phyloP scores from a whole-genome alignment of 345 rosid species.

The Euphorbia tirucalli region DNA sequence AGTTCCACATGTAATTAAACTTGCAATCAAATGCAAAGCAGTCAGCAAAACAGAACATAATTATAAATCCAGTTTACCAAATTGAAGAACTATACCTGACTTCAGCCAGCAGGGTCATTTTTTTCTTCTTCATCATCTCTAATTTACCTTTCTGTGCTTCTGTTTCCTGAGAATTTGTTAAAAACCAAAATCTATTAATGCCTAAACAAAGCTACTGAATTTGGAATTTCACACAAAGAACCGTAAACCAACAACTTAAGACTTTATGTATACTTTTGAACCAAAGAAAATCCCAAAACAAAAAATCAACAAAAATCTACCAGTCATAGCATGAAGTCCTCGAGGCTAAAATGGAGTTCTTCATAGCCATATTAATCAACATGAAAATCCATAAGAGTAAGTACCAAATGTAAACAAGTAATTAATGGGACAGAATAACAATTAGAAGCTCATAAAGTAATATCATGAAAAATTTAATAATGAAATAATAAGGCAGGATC shows the following conservation, averaged over 20 bases:
- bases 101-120: conserved; percentile 54
- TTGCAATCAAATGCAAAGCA: background rate
- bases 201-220: background rate
- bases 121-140: conserved; percentile 56
- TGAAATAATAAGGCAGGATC: background rate
- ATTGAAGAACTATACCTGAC: conserved; percentile 49
- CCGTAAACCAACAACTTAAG: background rate
- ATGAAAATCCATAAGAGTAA: background rate
- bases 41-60: conserved; percentile 8
- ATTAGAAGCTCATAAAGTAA: background rate
- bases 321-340: background rate
- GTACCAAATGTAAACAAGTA: background rate
- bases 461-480: background rate
- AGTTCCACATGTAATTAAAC: conserved; percentile 3
- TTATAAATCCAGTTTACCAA: background rate
- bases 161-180: conserved; percentile 52
- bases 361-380: background rate
- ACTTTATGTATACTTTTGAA: background rate
- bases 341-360: background rate
- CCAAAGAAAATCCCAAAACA: background rate
- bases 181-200: background rate
- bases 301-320: background rate
- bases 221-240: background rate
- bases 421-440: background rate
- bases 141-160: conserved; percentile 48